Evolutionary conservation across 441 rosid species (phyloP), one percentile per base, ranked within the genome.

Genomic region (Euphorbia schlechtendalii): DNA sequence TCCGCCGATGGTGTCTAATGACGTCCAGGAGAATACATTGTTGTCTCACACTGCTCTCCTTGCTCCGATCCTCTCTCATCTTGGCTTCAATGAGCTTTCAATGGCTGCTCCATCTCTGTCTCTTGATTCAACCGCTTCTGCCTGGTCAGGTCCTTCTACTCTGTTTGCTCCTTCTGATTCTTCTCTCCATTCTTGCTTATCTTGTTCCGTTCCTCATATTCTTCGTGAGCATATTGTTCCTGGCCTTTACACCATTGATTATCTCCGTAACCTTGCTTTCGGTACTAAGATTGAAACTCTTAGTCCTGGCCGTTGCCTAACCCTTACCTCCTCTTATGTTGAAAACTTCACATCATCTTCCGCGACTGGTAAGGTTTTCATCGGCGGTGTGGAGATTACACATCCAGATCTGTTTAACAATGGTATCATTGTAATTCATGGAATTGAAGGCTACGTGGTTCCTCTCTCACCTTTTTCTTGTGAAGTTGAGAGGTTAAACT

Each of bases 201-300:
- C 84, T 38, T 84, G 89, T 61, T 71, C 82, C 41, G 51, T 64
- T 18, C 73, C 82, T 5, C 69, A 70, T 28, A 72, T 86, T 66
- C 89, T 86, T 73, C 83, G 79, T 12, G 89, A 86, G 54, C 89
- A 86, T 72, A 76, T 82, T 27, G 84, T 86, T 63, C 86, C 86
- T 5, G 84, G 92, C 32, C 85, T 84, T 61, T 82, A 81, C 76
- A 67, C 81, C 36, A 63, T 66, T 43, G 78, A 81, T 43, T 80
- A 82, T 64, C 92, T 86, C 71, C 82, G 73, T 3, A 68, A 72
- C 27, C 82, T 84, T 10, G 20, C 82, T 22, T 81, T 77, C 43
- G 84, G 84, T 8, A 74, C 86, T 28, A 84, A 78, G 61, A 72
- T 86, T 45, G 89, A 84, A 61, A 79, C 89, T 13, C 70, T 86